Base-by-base conservation (phyloP, 2,329 filamentous ascomycete species). In the Colletotrichum tropicale region DNA sequence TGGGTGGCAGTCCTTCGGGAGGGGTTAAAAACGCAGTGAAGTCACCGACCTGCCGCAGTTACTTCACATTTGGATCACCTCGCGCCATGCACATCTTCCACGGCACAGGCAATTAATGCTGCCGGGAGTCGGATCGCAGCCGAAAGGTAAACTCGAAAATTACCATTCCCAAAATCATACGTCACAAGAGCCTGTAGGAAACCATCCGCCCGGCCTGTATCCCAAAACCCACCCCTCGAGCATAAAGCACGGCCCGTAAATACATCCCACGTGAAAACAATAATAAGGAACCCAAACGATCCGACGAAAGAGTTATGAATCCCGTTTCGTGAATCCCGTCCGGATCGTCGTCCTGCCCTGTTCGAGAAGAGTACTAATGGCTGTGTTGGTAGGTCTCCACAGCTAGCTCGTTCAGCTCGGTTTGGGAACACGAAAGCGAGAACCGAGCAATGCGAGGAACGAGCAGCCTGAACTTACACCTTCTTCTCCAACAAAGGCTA, bases 391-490 rank as follows among this genome's bases (percentile, higher is more conserved):
- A 5, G 3, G n/a, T 21, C 43, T 21, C 43, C 43, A 48, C 43
- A 24, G 24, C 24, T 24, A 38, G 52, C 43, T 48, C 56, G 32
- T 21, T 32, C 24, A 62, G 61, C 65, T 72, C 70, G 70, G 24
- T 72, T 67, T 34, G 4, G 16, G 24, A 28, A 70, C 43, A 16
- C 67, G 71, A 70, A 64, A 64, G 38, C 71, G 71, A 73, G 55
- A 56, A 24, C 38, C 36, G 64, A 64, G 24, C 15, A 21, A 52
- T 58, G 26, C 70, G 70, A 69, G 28, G 26, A 48, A 13, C 38
- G 70, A 67, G 62, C 48, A 18, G 26, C 15, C 15, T 26, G 9
- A 21, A 30, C 56, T n/a, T 30, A n/a, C 30, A 18, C 28, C 21
- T 16, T 62, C 56, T n/a, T 61, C 58, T 32, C 58, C 58, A 24